Evolutionary conservation across 164 flowering plant genomes (phyloP).

Genomic region (Annona squamosa): DNA sequence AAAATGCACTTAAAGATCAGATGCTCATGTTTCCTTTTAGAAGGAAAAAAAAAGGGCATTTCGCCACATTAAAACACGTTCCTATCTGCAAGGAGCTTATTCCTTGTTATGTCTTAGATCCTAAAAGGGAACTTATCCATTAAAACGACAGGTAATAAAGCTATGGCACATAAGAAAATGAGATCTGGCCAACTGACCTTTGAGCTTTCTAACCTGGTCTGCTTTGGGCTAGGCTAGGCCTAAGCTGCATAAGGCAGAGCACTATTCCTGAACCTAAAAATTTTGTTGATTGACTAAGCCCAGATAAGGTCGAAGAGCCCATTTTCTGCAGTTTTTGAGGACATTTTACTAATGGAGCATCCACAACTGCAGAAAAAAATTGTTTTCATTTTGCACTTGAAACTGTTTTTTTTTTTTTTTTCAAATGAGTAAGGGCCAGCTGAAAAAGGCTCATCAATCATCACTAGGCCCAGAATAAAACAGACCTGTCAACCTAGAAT

Average conservation of each 20-base stretch:
- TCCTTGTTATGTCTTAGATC: background rate
- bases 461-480: too few species aligned
- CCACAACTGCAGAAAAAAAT: too few species aligned
- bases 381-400: too few species aligned
- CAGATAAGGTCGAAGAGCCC: too few species aligned
- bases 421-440: too few species aligned
- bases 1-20: constrained; percentile 5
- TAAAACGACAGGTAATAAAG: too few species aligned
- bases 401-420: too few species aligned
- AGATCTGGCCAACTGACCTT: background rate
- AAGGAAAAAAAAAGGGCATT: background rate
- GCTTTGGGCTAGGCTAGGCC: background rate
- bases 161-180: background rate
- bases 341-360: too few species aligned
- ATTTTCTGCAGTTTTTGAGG: too few species aligned
- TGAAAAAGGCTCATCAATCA: too few species aligned
- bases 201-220: background rate
- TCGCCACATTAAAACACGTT: background rate
- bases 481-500: background rate
- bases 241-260: background rate
- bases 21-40: background rate
- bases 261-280: background rate
- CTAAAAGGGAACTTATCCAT: background rate
- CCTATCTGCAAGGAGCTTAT: too few species aligned
- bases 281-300: too few species aligned